Conservation (phyloP, 495 filamentous ascomycete species). For the Viridothelium virens region DNA sequence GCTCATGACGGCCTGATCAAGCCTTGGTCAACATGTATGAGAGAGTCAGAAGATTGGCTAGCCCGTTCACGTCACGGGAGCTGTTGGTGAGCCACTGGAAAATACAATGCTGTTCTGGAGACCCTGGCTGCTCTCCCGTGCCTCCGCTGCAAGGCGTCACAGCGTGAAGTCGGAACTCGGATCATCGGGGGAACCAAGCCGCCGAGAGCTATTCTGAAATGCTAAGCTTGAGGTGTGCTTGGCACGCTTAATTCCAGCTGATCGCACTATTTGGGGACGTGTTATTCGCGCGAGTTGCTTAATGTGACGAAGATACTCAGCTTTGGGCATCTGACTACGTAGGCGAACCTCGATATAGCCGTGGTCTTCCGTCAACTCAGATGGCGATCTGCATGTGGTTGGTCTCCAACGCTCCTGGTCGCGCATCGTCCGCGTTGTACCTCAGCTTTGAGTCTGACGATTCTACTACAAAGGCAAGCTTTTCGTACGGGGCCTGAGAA, state of each 20-base stretch:
- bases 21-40: background rate
- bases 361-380: background rate
- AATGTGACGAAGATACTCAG: background rate
- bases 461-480: background rate
- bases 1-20: slow-evolving; percentile 47
- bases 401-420: background rate
- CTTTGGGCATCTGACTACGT: background rate
- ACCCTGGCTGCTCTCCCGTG: background rate
- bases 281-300: background rate
- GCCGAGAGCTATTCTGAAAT: background rate
- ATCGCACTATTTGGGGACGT: background rate
- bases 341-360: background rate
- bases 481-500: background rate
- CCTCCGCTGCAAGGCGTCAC: background rate
- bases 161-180: slow-evolving; percentile 5
- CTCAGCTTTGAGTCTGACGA: slow-evolving; percentile 6
- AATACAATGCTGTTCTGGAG: background rate
- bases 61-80: background rate
- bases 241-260: no score
- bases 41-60: background rate
- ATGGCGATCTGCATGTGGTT: background rate
- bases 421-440: background rate
- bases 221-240: background rate
- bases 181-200: background rate
- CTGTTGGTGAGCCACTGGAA: background rate